Evolutionary conservation across 139 green algal genomes (phyloP), one percentile per base, ranked within the genome.

Genomic region (Diplosphaera chodatii): DNA sequence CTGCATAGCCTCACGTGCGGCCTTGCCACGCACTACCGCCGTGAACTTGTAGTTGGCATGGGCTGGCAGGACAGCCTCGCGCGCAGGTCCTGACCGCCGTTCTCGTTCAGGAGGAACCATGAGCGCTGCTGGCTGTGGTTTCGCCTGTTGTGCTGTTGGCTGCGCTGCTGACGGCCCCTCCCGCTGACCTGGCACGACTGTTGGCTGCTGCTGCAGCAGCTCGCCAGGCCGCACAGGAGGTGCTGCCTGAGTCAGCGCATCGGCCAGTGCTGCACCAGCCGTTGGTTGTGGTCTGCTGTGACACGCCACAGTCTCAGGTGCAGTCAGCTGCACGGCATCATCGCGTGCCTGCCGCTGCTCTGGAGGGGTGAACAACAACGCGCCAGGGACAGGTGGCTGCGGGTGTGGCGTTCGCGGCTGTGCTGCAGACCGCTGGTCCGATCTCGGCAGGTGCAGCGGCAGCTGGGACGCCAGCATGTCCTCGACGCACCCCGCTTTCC

Each of bases 11-110:
- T 75, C 74, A 2, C 83, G 67, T 23, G 83, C 81, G 8, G 66
- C 70, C 66, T 82, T 80, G 15, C 70, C 74, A 13, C 83, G 64
- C 21, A 87, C 71, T 32, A 87, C 79, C 22, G 82, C 81, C 33
- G 74, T 70, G 65, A 85, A 85, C 41, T 85, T 85, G 73, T 76
- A 84, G 48, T 3, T 25, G 13, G 48, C 13, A 18, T 25, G 16
- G 4, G 8, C 48, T 3, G 10, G 10, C 48, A 3, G 48, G 13
- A 25, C 16, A 3, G 48, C 48, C 16, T 4, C 10, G 13, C 16
- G 18, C 48, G 48, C 48, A 59, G 48, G 13, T 23, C 10, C 48
- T 25, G 48, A 10, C 37, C 8, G 8, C 48, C 25, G 48, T 18
- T 10, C 48, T 25, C 10, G 13, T 23, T 10, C 48, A 25, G 48